Base-by-base conservation (phyloP, 2,329 filamentous ascomycete species). In the Fusarium pseudoanthophilum region DNA sequence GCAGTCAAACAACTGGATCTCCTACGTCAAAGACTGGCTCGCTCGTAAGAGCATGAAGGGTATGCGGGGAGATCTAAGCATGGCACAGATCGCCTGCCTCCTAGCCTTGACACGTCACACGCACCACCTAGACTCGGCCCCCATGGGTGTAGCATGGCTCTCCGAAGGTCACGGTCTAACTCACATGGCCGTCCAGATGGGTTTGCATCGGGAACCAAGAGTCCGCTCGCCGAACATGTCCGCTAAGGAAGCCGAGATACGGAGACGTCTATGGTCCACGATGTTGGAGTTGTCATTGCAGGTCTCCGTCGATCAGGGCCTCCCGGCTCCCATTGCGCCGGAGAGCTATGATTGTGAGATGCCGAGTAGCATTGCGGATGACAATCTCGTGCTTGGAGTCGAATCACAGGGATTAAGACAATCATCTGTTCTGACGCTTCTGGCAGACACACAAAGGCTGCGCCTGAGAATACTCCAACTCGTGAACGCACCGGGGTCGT, bases 41-140 rank as follows among this genome's bases (percentile, higher is more conserved):
- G 40, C 51, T 5, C 59, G 59, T 0, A 56, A 46, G 18, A 34
- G 26, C 6, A 39, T 57, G 20, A 62, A 45, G 2, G 24, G 40
- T 9, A 62, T 57, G 59, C 37, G 58, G 15, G 58, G 45, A 28
- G 58, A 61, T 43, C 28, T 61, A 18, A 61, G 37, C n/a, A 43
- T 61, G 48, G 58, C 58, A 28, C 48, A 61, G 28, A 61, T 61
- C 32, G 46, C 58, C 18, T 61, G 58, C 2, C 58, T 61, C 2
- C 16, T 55, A n/a, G 46, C 58, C 14, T 2, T 55, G 37, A 61
- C 58, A 55, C 48, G 58, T 55, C 58, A 61, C 37, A 61, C 58
- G 32, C 48, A 55, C 37, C 30, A 26, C 24, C 48, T 43, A 6
- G 48, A 55, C 8, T 32, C 37, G 11, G 58, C 58, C 18, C 48